Conservation (phyloP, 257 asterid genomes). For the Phtheirospermum japonicum region DNA sequence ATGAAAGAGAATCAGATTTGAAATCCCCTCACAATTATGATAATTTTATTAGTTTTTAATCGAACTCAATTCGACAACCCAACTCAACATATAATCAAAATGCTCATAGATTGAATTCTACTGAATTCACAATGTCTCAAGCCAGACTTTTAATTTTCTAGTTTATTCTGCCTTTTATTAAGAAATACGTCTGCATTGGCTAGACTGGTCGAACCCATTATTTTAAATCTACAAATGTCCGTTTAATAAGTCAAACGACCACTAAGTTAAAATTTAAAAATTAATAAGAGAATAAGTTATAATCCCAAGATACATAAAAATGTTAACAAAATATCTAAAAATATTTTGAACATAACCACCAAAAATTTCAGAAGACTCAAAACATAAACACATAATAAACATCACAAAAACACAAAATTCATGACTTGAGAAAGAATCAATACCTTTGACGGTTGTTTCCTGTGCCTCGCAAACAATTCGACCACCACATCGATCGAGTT, state of each 20-base stretch:
- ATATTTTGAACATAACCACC: background rate
- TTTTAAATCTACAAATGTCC: conserved; percentile 4
- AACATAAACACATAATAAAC: too few species aligned
- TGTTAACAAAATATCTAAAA: background rate
- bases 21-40: background rate
- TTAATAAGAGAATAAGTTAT: background rate
- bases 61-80: background rate
- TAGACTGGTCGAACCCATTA: background rate
- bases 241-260: conserved; percentile 2
- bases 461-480: too few species aligned
- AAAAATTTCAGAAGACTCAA: too few species aligned
- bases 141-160: conserved; percentile 2
- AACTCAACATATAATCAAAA: background rate
- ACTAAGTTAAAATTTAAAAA: background rate
- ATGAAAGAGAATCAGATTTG: too few species aligned
- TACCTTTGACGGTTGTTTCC: too few species aligned
- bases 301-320: background rate
- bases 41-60: background rate
- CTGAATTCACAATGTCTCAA: conserved; percentile 6
- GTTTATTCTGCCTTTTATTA: background rate
- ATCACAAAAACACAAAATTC: too few species aligned
- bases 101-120: conserved; percentile 1
- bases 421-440: too few species aligned
- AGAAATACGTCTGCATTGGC: background rate
- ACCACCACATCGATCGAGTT: too few species aligned